A percentile compares a stretch with the other conserved stretches of the same genome.
phyloP scores from a whole-genome alignment of 2,329 filamentous ascomycete species.

The Exophiala spinifera region DNA sequence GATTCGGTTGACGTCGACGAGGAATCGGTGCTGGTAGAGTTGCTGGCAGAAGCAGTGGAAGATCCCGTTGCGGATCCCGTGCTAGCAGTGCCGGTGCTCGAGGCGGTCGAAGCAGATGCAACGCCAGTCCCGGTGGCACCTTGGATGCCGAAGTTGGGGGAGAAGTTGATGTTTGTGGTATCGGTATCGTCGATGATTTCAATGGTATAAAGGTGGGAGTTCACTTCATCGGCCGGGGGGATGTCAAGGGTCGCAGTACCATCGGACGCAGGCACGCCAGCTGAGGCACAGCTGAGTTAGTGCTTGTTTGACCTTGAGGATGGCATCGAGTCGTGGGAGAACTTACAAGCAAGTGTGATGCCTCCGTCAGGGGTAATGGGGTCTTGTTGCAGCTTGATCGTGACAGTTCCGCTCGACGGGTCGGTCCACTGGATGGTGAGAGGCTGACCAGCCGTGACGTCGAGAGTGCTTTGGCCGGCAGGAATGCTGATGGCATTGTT shows the following conservation, averaged over 20 bases:
- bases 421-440: conserved; percentile 50
- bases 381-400: conserved; percentile 47
- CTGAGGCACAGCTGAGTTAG: conserved; percentile 32
- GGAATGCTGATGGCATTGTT: conserved; percentile 51
- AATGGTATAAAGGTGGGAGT: conserved; percentile 49
- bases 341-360: conserved; percentile 44
- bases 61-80: conserved; percentile 26
- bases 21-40: conserved; percentile 9
- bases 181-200: conserved; percentile 51
- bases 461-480: conserved; percentile 35
- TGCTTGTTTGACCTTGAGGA: conserved; percentile 4
- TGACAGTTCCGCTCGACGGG: conserved; percentile 49
- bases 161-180: conserved; percentile 49
- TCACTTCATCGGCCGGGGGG: conserved; percentile 39
- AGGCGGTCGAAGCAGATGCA: conserved; percentile 31
- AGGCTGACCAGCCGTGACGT: conserved; percentile 46
- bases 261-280: conserved; percentile 45
- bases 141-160: conserved; percentile 50
- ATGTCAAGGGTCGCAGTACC: conserved; percentile 51
- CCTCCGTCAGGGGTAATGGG: conserved; percentile 42
- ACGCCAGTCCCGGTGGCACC: conserved; percentile 42
- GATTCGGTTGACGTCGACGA: conserved; percentile 14
- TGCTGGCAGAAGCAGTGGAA: conserved; percentile 28
- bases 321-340: not conserved
- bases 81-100: conserved; percentile 31